phyloP scores from a whole-genome alignment of 257 asterid genomes.

The Lantana camara region DNA sequence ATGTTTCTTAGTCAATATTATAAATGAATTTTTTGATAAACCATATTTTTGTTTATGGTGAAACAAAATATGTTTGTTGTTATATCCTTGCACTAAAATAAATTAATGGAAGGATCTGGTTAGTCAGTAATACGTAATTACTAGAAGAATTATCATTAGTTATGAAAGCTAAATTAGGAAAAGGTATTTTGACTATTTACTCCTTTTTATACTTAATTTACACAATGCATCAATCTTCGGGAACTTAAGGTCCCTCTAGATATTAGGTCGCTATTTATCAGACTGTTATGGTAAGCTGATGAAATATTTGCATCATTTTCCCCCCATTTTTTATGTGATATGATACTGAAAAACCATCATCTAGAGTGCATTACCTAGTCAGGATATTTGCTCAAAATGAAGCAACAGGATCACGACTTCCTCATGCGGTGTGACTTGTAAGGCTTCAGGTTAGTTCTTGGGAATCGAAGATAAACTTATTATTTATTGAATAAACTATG shows the following conservation, averaged over 20 bases:
- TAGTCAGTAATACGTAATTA: too few relatives aligned
- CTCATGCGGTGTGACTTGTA: too few relatives aligned
- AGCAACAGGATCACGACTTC: too few relatives aligned
- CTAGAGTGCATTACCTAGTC: too few relatives aligned
- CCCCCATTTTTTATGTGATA: neutral
- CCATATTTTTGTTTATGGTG: slow-evolving; percentile 1
- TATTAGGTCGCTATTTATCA: neutral
- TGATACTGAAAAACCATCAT: too few relatives aligned
- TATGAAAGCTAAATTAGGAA: neutral
- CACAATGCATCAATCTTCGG: neutral
- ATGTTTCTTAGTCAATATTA: slow-evolving; percentile 8
- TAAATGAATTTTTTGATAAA: neutral
- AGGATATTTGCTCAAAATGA: too few relatives aligned
- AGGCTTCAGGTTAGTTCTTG: too few relatives aligned
- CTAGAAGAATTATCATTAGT: too few relatives aligned
- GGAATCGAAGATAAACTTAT: too few relatives aligned
- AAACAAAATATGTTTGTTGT: neutral
- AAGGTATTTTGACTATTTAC: neutral
- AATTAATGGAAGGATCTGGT: neutral
- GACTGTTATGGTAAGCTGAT: neutral
- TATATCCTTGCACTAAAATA: neutral
- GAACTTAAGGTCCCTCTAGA: neutral
- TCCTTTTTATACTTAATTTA: too few relatives aligned
- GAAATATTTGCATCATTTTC: neutral
- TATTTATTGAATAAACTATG: too few relatives aligned